Percentiles rank a stretch among this genome's conserved stretches.
phyloP scores from a whole-genome alignment of 2,329 filamentous ascomycete genomes.

The Ploettnerulaceae sp. region DNA sequence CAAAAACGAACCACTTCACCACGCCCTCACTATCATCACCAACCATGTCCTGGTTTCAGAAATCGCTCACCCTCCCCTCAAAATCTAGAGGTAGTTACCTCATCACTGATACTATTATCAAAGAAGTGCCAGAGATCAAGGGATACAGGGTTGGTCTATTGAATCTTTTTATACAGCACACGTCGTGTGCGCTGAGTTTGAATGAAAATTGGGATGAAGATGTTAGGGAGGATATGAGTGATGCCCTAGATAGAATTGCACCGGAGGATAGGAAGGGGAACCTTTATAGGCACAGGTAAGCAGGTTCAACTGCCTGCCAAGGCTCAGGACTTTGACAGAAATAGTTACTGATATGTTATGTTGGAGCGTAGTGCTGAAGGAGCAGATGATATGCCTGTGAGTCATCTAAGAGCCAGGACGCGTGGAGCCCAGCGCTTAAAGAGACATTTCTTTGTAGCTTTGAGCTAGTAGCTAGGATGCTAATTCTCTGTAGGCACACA shows the following conservation, averaged over 20 bases:
- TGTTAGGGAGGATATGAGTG: slow-evolving; percentile 85
- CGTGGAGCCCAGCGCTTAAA: background rate
- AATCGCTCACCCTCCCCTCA: slow-evolving; percentile 73
- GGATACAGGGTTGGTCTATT: slow-evolving; percentile 81
- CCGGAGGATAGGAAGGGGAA: slow-evolving; percentile 72
- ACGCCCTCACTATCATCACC: slow-evolving; percentile 18
- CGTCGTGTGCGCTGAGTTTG: slow-evolving; percentile 79
- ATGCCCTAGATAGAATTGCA: slow-evolving; percentile 85
- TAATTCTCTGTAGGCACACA: slow-evolving; percentile 61
- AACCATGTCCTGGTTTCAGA: slow-evolving; percentile 74
- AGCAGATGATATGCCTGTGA: slow-evolving; percentile 85
- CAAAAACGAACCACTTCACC: slow-evolving; percentile 11
- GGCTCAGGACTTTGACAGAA: too few species aligned
- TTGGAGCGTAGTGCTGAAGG: too few species aligned
- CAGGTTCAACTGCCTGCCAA: too few species aligned
- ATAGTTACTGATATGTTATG: too few species aligned
- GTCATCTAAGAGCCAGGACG: slow-evolving; percentile 32
- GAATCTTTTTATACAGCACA: slow-evolving; percentile 93
- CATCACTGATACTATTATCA: slow-evolving; percentile 70
- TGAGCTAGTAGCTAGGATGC: too few species aligned
- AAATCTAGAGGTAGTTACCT: slow-evolving; percentile 82
- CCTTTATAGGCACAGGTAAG: slow-evolving; percentile 82
- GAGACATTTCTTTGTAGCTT: background rate
- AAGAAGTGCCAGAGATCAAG: slow-evolving; percentile 71
- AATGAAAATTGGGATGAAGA: slow-evolving; percentile 90